Evolutionary conservation across 768 basidiomycete species (phyloP), one percentile per base, ranked within the genome.

Genomic region (Nidularia pulvinata): DNA sequence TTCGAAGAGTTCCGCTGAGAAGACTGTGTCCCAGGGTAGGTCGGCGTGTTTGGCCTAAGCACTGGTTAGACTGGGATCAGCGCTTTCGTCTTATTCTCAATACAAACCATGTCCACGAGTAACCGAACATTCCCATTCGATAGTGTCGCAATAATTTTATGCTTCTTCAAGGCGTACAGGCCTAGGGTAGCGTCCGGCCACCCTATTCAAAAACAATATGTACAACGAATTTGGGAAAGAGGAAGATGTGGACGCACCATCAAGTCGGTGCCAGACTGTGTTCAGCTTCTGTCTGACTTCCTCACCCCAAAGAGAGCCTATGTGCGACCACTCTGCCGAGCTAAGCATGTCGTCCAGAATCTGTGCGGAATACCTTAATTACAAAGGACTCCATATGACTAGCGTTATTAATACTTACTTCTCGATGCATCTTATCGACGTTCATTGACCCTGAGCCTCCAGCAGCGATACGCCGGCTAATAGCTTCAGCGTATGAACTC

Each of bases 81-180:
- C 16, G 22, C 30, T 42, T 4, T 16, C 33, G 42, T 16, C 25
- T 5, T 11, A 46, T 51, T n/a, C 14, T 39, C 44, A 19, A 7
- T n/a, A 58, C 66, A 33, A 55, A 83, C 86, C 82, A 88, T 78
- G 59, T 88, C 84, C 0, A 84, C 65, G 2, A 88, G 71, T 5
- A 87, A 68, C 14, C 81, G 70, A 39, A 86, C 71, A 59, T 83
- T 89, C 7, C 85, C 87, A 55, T 89, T 89, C 0, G 86, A 87
- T 0, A 89, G 67, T 3, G 80, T 73, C 1, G 74, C 74, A 9
- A 87, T 76, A 48, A 85, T 73, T 0, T 64, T 63, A 5, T 77
- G 62, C 47, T 82, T 75, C 70, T 83, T 84, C 48, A 89, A 64
- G 4, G 69, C 70, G 44, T 74, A 59, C 11, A 89, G 68, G 0